Percentiles rank a stretch among this genome's conserved stretches.
Conservation (phyloP, 331 rosid genomes). For the Quercus tomentella region DNA sequence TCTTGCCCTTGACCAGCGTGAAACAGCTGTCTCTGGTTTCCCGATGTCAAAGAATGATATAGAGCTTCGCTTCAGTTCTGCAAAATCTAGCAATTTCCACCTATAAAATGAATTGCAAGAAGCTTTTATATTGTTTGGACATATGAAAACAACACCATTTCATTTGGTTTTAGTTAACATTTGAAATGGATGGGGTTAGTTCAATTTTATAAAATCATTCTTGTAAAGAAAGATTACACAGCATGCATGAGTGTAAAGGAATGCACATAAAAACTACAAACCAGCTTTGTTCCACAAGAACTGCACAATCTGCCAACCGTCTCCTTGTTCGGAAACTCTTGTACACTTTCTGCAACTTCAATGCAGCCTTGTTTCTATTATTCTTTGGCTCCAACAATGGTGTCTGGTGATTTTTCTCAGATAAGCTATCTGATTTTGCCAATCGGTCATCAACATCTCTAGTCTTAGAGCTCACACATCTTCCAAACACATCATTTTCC, state of each 20-base stretch:
- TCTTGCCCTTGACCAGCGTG: too few species aligned
- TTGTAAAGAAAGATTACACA: too few species aligned
- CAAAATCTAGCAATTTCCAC: conserved; percentile 87
- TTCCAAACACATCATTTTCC: conserved; percentile 35
- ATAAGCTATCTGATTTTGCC: conserved; percentile 14
- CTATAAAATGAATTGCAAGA: conserved; percentile 27
- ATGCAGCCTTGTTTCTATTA: conserved; percentile 52
- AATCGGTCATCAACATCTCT: conserved; percentile 17
- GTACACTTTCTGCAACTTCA: conserved; percentile 83
- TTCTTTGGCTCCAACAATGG: conserved; percentile 15
- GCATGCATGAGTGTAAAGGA: too few species aligned
- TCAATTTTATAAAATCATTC: neutral
- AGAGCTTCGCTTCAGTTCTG: conserved; percentile 75
- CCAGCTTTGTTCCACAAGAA: conserved; percentile 93
- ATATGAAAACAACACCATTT: neutral
- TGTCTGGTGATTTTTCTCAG: conserved; percentile 27
- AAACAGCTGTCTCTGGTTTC: conserved; percentile 58
- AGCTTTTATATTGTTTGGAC: neutral
- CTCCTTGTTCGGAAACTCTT: conserved; percentile 85
- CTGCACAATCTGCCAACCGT: conserved; percentile 80
- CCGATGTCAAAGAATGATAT: conserved; percentile 81
- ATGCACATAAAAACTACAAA: conserved; percentile 24
- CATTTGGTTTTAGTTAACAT: conserved; percentile 1
- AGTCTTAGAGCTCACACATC: conserved; percentile 27
- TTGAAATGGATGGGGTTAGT: neutral